These are phyloP conservation scores for Tolypocladium ovalisporum DNA, from an alignment of 2,329 filamentous ascomycete genomes.

Conservation along the genomic window DNA sequence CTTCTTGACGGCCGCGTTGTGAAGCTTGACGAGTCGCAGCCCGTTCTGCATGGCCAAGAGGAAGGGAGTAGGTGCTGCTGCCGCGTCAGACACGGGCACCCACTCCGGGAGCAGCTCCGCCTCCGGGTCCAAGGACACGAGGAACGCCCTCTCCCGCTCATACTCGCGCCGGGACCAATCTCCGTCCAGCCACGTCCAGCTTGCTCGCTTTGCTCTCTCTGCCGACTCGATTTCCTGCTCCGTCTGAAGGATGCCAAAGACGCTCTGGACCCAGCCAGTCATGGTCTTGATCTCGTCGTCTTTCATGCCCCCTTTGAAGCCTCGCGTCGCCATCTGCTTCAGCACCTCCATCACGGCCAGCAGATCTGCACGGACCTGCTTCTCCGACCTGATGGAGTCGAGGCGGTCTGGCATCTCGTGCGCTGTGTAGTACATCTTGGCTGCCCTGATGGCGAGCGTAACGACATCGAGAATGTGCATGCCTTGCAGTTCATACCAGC, in stretches of 20 bases:
- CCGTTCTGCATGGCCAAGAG: conserved; percentile 67
- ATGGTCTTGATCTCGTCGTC: conserved; percentile 70
- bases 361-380: conserved; percentile 71
- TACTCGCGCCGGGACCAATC: conserved; percentile 69
- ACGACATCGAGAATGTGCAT: conserved; percentile 87
- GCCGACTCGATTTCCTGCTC: conserved; percentile 69
- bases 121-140: conserved; percentile 60
- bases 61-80: conserved; percentile 59
- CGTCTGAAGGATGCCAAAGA: conserved; percentile 62
- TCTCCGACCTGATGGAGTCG: conserved; percentile 79
- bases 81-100: conserved; percentile 33
- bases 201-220: conserved; percentile 58
- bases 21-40: conserved; percentile 69
- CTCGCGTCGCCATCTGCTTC: conserved; percentile 80
- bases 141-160: conserved; percentile 71
- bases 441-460: conserved; percentile 89
- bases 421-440: conserved; percentile 91
- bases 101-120: conserved; percentile 55
- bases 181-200: conserved; percentile 70
- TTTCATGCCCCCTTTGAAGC: conserved; percentile 73
- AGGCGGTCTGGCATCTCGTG: conserved; percentile 81
- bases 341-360: conserved; percentile 81
- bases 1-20: conserved; percentile 79
- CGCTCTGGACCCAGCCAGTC: conserved; percentile 65
- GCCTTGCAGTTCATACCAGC: conserved; percentile 80